These are phyloP conservation scores for Tetrahymena thermophila DNA, from an alignment of 73 alveolate genomes.

Conservation along the genomic window DNA sequence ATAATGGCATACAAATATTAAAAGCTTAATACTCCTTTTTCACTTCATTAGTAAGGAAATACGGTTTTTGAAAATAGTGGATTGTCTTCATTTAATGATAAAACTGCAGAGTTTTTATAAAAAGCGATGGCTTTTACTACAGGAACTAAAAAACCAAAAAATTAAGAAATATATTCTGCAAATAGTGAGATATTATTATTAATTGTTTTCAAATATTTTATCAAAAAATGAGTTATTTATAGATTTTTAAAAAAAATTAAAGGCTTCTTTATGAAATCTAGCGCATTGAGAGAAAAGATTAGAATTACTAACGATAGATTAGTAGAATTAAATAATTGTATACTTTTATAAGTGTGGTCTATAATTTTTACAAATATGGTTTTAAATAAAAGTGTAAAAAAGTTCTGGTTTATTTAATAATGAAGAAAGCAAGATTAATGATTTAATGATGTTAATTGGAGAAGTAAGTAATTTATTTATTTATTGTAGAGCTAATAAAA, in stretches of 20 bases:
- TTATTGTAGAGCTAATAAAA: too few species aligned
- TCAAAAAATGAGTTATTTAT: neutral
- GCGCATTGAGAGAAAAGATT: neutral
- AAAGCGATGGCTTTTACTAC: neutral
- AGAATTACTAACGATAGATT: neutral
- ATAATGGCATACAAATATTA: neutral
- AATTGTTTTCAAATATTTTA: neutral
- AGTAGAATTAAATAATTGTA: neutral
- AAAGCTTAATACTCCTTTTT: neutral
- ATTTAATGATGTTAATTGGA: neutral
- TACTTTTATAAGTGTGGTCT: neutral
- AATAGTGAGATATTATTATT: neutral
- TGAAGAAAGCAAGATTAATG: neutral
- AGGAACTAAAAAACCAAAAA: neutral
- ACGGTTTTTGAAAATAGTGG: neutral
- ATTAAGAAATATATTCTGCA: neutral
- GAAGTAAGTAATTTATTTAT: neutral
- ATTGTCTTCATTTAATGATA: neutral
- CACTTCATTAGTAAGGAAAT: neutral
- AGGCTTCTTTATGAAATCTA: neutral
- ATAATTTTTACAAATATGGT: neutral
- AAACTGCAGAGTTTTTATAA: neutral
- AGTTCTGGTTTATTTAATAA: neutral
- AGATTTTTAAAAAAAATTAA: neutral
- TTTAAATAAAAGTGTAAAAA: neutral